Evolutionary conservation across 768 basidiomycete species (phyloP).

Genomic region (Russula compacta): DNA sequence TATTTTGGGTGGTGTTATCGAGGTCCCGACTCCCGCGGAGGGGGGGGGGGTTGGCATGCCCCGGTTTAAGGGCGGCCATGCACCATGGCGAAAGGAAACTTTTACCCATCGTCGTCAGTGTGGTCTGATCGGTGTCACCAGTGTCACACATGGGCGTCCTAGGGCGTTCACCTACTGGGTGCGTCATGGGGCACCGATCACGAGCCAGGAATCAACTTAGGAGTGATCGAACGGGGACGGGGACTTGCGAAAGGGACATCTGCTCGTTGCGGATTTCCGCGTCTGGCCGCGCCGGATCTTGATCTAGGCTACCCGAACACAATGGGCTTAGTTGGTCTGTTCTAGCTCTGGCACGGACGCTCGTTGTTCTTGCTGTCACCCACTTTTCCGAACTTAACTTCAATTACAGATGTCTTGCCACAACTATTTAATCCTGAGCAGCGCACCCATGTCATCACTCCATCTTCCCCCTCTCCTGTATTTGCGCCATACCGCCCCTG

Average conservation of each 20-base stretch:
- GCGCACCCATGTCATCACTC: not conserved
- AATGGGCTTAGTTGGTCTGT: not conserved
- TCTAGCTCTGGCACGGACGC: no score
- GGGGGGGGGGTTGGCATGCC: no score
- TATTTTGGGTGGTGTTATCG: no score
- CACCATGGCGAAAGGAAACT: no score
- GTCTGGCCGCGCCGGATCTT: constrained; percentile 9
- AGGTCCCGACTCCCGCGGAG: no score
- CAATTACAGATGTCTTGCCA: not conserved
- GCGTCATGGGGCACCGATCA: constrained; percentile 5
- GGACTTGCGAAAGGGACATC: not conserved
- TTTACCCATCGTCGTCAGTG: no score
- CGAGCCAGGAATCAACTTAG: not conserved
- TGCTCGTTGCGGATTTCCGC: not conserved
- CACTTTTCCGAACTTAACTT: not conserved
- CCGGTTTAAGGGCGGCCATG: no score
- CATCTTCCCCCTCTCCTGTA: not conserved
- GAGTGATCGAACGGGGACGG: constrained; percentile 10
- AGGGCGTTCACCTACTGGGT: not conserved
- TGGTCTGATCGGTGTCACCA: no score
- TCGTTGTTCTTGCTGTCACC: no score
- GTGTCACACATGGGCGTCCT: not conserved
- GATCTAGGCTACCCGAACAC: constrained; percentile 11
- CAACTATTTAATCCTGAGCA: constrained; percentile 14
- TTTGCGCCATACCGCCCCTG: not conserved